A percentile compares a stretch with the other conserved stretches of the same genome.
phyloP scores from a whole-genome alignment of 345 rosid species.

The Adansonia digitata region DNA sequence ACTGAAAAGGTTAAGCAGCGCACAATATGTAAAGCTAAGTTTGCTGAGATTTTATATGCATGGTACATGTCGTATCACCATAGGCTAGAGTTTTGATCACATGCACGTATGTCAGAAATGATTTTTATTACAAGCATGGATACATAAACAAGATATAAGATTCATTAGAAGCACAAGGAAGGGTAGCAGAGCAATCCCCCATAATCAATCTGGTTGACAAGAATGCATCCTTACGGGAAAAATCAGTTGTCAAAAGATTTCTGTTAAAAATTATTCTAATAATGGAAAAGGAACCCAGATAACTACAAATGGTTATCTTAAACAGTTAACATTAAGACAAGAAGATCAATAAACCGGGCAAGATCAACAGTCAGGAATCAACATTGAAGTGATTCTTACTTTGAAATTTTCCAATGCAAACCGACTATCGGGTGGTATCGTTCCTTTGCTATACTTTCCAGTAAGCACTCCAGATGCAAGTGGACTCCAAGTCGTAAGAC shows the following conservation, averaged over 20 bases:
- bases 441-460: constrained; percentile 90
- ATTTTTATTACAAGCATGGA: not conserved
- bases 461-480: constrained; percentile 97
- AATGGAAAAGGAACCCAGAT: not conserved
- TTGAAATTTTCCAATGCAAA: constrained; percentile 95
- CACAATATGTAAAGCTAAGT: not conserved
- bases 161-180: not conserved
- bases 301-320: not conserved
- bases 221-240: not conserved
- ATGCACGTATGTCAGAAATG: not conserved
- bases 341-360: not conserved
- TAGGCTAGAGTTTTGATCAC: not conserved
- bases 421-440: constrained; percentile 81
- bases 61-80: not conserved
- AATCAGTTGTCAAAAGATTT: not conserved
- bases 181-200: not conserved
- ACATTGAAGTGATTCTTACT: constrained; percentile 28
- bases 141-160: not conserved
- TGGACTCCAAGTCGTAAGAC: constrained; percentile 98
- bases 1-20: not conserved
- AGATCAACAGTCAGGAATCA: not conserved
- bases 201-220: not conserved
- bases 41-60: not conserved
- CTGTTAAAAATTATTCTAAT: not conserved
- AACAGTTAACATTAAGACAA: not conserved